Evolutionary conservation across 345 rosid genomes (phyloP).

Genomic region (Jatropha curcas): DNA sequence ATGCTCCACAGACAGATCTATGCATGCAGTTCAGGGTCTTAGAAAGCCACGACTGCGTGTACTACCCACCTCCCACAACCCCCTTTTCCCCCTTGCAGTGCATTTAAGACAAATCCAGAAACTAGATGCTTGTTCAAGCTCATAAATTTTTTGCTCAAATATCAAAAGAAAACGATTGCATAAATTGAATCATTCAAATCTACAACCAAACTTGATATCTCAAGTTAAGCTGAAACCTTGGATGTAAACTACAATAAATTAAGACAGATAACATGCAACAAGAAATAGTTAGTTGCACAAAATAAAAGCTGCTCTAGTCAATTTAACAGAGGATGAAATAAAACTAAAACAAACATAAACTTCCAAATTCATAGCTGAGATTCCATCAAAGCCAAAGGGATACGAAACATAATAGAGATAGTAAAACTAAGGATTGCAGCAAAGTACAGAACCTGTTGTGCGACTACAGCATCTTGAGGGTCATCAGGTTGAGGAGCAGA

Average conservation of each 20-base stretch:
- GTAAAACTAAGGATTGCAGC: slow-evolving; percentile 8
- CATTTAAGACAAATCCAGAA: not conserved
- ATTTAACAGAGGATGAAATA: not conserved
- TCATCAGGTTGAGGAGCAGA: slow-evolving; percentile 96
- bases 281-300: not conserved
- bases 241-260: not conserved
- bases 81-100: not conserved
- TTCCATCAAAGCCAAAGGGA: not conserved
- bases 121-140: not conserved
- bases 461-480: slow-evolving; percentile 99
- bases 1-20: not conserved
- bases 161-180: not conserved
- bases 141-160: not conserved
- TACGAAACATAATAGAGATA: not conserved
- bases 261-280: not conserved
- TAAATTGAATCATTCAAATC: not conserved
- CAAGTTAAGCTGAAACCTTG: not conserved
- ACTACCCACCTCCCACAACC: too few relatives aligned
- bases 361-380: not conserved
- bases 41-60: not conserved
- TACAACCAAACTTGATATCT: not conserved
- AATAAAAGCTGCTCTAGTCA: not conserved
- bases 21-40: not conserved
- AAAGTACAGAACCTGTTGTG: slow-evolving; percentile 80
- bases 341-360: not conserved